phyloP scores from a whole-genome alignment of 2,329 filamentous ascomycete genomes.

The Nigrospora sphaerica region DNA sequence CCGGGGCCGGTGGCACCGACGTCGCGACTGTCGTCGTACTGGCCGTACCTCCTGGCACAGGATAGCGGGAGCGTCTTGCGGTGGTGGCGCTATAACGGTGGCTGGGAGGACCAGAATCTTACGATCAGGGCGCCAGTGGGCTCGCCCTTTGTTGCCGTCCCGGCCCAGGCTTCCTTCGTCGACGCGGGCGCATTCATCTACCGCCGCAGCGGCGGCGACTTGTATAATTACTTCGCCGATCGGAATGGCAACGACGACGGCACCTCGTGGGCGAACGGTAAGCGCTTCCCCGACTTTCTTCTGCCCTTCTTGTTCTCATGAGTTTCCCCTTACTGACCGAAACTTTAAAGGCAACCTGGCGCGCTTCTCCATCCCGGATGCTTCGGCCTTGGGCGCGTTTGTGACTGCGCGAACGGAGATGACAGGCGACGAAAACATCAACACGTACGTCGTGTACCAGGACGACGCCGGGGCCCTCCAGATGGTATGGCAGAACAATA shows the following conservation, averaged over 20 bases:
- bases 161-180: slow-evolving; percentile 5
- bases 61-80: not conserved
- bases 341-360: not conserved
- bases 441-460: slow-evolving; percentile 14
- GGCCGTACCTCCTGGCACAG: slow-evolving; percentile 3
- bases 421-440: slow-evolving; percentile 9
- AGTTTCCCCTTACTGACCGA: too few relatives aligned
- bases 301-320: too few relatives aligned
- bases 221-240: slow-evolving; percentile 9
- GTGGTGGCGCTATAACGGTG: not conserved
- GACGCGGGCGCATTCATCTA: slow-evolving; percentile 11
- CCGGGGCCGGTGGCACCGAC: not conserved
- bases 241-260: slow-evolving; percentile 5
- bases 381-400: slow-evolving; percentile 11
- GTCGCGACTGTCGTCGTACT: slow-evolving; percentile 2
- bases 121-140: slow-evolving; percentile 6
- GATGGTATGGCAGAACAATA: slow-evolving; percentile 13
- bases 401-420: slow-evolving; percentile 10
- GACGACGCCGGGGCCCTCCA: slow-evolving; percentile 10
- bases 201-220: slow-evolving; percentile 10
- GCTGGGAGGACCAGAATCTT: slow-evolving; percentile 5
- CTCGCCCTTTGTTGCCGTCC: slow-evolving; percentile 7
- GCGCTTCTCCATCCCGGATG: slow-evolving; percentile 5
- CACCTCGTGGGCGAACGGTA: slow-evolving; percentile 11
- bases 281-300: too few relatives aligned